Evolutionary conservation across 2,329 filamentous ascomycete species (phyloP).

Genomic region (Cryphonectria radicalis): DNA sequence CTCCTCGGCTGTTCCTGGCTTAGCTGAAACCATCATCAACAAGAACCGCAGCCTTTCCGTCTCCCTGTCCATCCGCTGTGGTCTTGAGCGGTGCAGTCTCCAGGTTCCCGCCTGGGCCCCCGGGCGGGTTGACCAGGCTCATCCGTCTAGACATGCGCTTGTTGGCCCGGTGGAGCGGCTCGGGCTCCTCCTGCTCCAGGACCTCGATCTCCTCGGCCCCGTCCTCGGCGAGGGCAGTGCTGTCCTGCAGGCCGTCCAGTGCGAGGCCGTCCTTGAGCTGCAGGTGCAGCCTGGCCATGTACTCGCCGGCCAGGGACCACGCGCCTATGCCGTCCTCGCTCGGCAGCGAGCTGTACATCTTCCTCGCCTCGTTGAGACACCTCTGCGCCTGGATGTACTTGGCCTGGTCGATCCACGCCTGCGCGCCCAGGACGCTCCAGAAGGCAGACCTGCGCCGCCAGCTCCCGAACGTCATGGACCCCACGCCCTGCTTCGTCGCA

Average conservation of each 20-base stretch:
- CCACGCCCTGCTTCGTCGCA: conserved; percentile 70
- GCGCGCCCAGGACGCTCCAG: conserved; percentile 83
- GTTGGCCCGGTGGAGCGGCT: conserved; percentile 53
- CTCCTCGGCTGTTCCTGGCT: conserved; percentile 5
- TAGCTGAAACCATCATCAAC: conserved; percentile 37
- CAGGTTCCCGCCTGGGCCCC: conserved; percentile 33
- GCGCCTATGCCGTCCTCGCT: conserved; percentile 55
- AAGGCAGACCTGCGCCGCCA: conserved; percentile 84
- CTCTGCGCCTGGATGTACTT: conserved; percentile 79
- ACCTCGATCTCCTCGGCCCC: conserved; percentile 46
- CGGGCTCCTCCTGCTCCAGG: conserved; percentile 55
- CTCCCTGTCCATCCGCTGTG: conserved; percentile 14
- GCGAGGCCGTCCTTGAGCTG: conserved; percentile 54
- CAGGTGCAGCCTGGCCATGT: conserved; percentile 56
- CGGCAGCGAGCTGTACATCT: conserved; percentile 56
- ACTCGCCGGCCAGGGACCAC: conserved; percentile 56
- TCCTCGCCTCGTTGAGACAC: conserved; percentile 72
- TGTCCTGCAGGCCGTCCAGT: conserved; percentile 33
- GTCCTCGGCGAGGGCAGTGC: conserved; percentile 33
- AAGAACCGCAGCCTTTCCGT: conserved; percentile 14
- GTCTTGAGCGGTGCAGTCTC: conserved; percentile 41
- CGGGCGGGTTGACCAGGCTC: conserved; percentile 53
- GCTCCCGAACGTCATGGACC: conserved; percentile 69
- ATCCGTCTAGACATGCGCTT: conserved; percentile 54
- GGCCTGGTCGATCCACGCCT: conserved; percentile 78